A percentile compares a stretch with the other conserved stretches of the same genome.
phyloP scores from a whole-genome alignment of 148 eudicot species.

The Fagopyrum esculentum region DNA sequence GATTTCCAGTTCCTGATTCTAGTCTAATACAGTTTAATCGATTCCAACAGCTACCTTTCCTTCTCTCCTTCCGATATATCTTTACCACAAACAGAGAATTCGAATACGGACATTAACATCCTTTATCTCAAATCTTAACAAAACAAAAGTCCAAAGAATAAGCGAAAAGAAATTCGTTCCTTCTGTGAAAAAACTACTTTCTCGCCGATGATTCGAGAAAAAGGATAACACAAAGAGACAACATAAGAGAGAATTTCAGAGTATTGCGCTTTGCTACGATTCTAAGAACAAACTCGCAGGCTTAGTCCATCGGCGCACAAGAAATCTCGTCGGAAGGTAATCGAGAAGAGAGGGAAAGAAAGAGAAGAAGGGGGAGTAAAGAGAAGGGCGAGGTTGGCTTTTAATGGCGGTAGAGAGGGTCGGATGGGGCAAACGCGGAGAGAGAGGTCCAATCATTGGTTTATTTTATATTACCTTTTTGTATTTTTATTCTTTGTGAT shows the following conservation, averaged over 20 bases:
- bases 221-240: background rate
- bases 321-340: background rate
- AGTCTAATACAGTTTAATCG: background rate
- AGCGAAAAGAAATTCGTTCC: background rate
- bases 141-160: background rate
- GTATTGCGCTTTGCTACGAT: background rate
- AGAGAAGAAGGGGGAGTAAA: background rate
- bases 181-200: background rate
- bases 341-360: constrained; percentile 12
- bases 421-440: constrained; percentile 1
- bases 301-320: background rate
- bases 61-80: background rate
- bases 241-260: background rate
- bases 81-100: constrained; percentile 10
- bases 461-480: background rate
- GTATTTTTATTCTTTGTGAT: background rate
- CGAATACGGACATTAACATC: background rate
- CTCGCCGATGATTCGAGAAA: background rate
- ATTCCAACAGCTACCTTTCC: background rate
- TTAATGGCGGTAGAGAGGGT: constrained; percentile 12
- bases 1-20: background rate
- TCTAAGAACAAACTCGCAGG: background rate
- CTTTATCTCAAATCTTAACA: background rate
- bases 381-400: constrained; percentile 5
- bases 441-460: constrained; percentile 9